phyloP scores from a whole-genome alignment of 192 early-diverging fungal genomes.

The Entrophospora sp. region DNA sequence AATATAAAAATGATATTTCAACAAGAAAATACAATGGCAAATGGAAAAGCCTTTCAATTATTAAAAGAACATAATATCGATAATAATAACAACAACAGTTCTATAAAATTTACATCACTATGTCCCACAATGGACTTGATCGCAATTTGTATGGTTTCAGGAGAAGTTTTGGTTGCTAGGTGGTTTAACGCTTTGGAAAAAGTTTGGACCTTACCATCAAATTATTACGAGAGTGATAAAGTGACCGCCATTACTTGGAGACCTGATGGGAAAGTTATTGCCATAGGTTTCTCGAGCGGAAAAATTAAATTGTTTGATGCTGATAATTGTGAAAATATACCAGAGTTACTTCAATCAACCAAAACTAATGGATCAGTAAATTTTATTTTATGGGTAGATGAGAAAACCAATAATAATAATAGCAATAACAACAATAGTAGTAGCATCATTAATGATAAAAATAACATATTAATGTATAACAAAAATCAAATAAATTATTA shows the following conservation, averaged over 20 bases:
- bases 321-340: conserved; percentile 21
- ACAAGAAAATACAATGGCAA: neutral
- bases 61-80: conserved; percentile 15
- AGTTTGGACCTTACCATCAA: conserved; percentile 21
- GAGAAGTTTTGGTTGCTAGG: conserved; percentile 14
- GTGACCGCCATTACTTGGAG: conserved; percentile 21
- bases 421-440: neutral
- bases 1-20: conserved; percentile 16
- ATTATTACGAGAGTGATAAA: neutral
- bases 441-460: too few relatives aligned
- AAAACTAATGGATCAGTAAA: conserved; percentile 1
- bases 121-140: conserved; percentile 26
- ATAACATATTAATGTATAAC: too few relatives aligned
- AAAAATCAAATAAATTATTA: too few relatives aligned
- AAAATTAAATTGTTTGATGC: conserved; percentile 17
- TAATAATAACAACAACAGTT: neutral
- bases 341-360: conserved; percentile 11
- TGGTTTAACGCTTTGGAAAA: conserved; percentile 21
- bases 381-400: conserved; percentile 18
- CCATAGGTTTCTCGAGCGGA: conserved; percentile 20
- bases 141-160: neutral
- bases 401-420: neutral
- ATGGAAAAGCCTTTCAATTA: neutral
- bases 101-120: conserved; percentile 4
- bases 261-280: conserved; percentile 25